Base-by-base conservation (phyloP, 495 filamentous ascomycete species). In the Talaromyces proteolyticus region DNA sequence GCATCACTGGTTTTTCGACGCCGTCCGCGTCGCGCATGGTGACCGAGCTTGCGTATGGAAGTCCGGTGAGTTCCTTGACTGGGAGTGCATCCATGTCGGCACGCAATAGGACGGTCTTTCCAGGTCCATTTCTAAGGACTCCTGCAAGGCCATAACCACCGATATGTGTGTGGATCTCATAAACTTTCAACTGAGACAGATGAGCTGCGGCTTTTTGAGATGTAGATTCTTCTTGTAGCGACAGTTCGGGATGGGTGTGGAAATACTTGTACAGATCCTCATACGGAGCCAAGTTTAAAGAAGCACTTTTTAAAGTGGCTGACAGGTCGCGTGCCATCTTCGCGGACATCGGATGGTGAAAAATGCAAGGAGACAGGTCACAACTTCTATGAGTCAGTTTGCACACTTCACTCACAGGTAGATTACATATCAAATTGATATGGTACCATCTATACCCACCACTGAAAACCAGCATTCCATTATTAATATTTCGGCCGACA, bases 221-320 rank as follows among this genome's bases (percentile, higher is more conserved):
- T 0, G 79, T 82, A 21, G 58, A 49, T 25, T 64, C 54, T 54
- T 83, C 79, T 57, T 75, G 76, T 5, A 56, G 60, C 0, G 79
- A 83, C 29, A 83, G 76, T 47, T 81, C 79, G 3, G 79, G 79
- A 47, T 81, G 60, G 3, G 71, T 57, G 58, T 83, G 79, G 48
- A 82, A 71, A 51, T 76, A 55, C 49, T 72, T 75, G 65, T 83
- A 83, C 0, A 82, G 66, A 10, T 55, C 54, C 53, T 82, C 74
- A 57, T 81, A 83, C 2, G 57, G 57, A 6, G 40, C 14, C 2
- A 80, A 42, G 25, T 70, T 55, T 11, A 69, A 10, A 1, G 59
- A 38, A 0, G 19, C 40, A 10, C 20, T n/a, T 18, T 53, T 44
- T 2, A 67, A 39, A n/a, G 63, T 57, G 2, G 51, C 47, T 7